A percentile compares a stretch with the other conserved stretches of the same genome.
Evolutionary conservation across 2,329 filamentous ascomycete species (phyloP).

Genomic region (Thermothelomyces thermophilus): DNA sequence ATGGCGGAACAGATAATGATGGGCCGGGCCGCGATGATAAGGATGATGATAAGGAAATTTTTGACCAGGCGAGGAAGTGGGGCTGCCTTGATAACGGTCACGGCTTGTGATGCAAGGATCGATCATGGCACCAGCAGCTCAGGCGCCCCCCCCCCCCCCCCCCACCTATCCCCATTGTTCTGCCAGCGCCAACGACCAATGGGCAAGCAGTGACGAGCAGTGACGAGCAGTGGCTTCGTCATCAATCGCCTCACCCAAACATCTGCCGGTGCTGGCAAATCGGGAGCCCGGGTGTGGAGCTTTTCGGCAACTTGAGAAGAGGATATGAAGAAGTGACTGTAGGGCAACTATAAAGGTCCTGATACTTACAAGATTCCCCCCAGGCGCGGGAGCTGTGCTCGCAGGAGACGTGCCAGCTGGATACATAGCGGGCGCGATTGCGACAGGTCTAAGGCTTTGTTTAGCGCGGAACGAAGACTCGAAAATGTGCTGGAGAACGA

Average conservation of each 20-base stretch:
- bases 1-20: constrained; percentile 19
- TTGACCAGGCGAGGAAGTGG: constrained; percentile 21
- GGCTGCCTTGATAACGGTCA: constrained; percentile 16
- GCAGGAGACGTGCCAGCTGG: constrained; percentile 33
- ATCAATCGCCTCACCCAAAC: background rate
- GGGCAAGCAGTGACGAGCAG: background rate
- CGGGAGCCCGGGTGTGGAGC: too few species aligned
- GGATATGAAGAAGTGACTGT: background rate
- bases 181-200: background rate
- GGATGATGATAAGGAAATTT: constrained; percentile 26
- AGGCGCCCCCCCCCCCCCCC: too few species aligned
- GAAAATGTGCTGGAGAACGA: too few species aligned
- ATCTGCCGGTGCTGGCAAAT: too few species aligned
- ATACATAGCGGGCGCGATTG: constrained; percentile 26
- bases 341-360: background rate
- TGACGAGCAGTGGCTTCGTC: background rate
- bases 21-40: constrained; percentile 22
- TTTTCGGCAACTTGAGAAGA: background rate
- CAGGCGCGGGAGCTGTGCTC: constrained; percentile 33
- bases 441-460: constrained; percentile 18
- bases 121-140: background rate
- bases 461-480: constrained; percentile 6
- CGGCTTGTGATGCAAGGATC: background rate
- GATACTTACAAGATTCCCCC: constrained; percentile 35
- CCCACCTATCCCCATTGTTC: constrained; percentile 10